Percentiles rank a stretch among this genome's conserved stretches.
phyloP scores from a whole-genome alignment of 768 basidiomycete genomes.

The Dioszegia crocea region DNA sequence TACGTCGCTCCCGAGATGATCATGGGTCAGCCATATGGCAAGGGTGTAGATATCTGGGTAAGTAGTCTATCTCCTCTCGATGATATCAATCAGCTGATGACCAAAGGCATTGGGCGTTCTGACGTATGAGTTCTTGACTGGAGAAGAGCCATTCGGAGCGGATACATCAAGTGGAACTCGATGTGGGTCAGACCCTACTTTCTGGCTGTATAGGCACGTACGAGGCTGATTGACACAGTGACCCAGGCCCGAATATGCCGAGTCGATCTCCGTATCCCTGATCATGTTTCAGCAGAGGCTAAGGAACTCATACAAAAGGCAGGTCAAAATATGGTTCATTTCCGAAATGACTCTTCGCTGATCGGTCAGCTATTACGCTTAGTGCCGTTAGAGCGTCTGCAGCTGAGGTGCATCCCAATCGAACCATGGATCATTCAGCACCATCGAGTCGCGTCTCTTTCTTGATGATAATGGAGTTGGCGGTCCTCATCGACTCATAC shows the following conservation, averaged over 20 bases:
- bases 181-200: slow-evolving; percentile 19
- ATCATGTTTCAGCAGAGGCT: slow-evolving; percentile 60
- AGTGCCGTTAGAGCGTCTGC: slow-evolving; percentile 67
- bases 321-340: not conserved
- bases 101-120: slow-evolving; percentile 76
- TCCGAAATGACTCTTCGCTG: no score
- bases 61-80: not conserved
- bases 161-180: slow-evolving; percentile 28
- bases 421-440: slow-evolving; percentile 71
- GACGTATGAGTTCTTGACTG: slow-evolving; percentile 88
- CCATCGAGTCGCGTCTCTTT: not conserved
- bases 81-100: no score
- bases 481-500: no score
- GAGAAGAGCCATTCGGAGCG: slow-evolving; percentile 75
- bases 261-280: slow-evolving; percentile 70
- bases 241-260: slow-evolving; percentile 68
- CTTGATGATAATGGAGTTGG: no score
- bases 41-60: slow-evolving; percentile 85
- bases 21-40: slow-evolving; percentile 79
- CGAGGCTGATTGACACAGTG: slow-evolving; percentile 50
- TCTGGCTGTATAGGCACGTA: not conserved
- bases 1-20: slow-evolving; percentile 99
- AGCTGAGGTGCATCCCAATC: slow-evolving; percentile 67
- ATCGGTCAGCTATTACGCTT: slow-evolving; percentile 76
- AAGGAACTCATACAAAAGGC: slow-evolving; percentile 57